Base-by-base conservation (phyloP, 768 basidiomycete species). In the Boletus sp. region DNA sequence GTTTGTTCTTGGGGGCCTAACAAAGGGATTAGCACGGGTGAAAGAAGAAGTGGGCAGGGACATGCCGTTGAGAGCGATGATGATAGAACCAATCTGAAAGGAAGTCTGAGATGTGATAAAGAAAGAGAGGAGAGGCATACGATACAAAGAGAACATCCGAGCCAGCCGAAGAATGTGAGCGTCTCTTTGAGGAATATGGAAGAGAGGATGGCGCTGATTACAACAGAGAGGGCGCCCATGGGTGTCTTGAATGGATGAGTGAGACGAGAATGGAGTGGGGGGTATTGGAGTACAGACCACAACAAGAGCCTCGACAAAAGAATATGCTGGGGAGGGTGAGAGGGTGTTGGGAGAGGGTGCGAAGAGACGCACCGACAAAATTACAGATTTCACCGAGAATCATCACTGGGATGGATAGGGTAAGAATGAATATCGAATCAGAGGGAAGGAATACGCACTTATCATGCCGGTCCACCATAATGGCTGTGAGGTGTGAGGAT, bases 391-490 rank as follows among this genome's bases (percentile, higher is more conserved):
- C 90, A 56, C 95, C 95, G 28, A 92, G 55, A 65, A 96, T 94
- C 94, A 97, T 95, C 85, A 94, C 86, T 88, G 59, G 12, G 15
- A 17, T 36, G 59, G 30, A 36, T 29, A 14, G 3, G 45, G 17
- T 15, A 29, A 44, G 47, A 45, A 17, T 3, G 2, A 8, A 14
- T 37, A 9, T 30, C 17, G 20, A 18, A 35, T 24, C 10, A 30
- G 30, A 32, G 37, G 30, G 32, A 6, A 14, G 20, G 11, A 17
- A 35, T 17, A 30, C 37, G 8, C 40, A 89, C 92, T 88, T 49
- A 69, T 89, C 94, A 96, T 95, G 61, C 94, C 94, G 33, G 77
- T 77, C 96, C 94, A 98, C 96, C 94, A 97, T 82, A 96, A 67
- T 65, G 81, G 73, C 89, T 92, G 40, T 2, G 4, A 7, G 20